Evolutionary conservation across 768 basidiomycete species (phyloP).

Genomic region (button mushroom (Agaricus bisporus)): DNA sequence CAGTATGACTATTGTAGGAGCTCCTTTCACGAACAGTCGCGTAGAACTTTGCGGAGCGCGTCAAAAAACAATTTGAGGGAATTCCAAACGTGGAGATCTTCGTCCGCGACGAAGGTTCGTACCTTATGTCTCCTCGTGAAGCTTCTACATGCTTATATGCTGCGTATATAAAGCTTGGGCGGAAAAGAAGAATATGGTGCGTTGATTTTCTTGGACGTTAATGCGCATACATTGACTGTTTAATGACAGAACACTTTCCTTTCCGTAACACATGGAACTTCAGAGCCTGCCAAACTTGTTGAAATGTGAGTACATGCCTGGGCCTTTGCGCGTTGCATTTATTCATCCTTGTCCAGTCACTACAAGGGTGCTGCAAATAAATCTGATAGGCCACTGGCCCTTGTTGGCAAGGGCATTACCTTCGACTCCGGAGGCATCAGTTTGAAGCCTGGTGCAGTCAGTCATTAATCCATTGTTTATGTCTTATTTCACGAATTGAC

Average conservation of each 20-base stretch:
- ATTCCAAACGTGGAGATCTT: conserved; percentile 63
- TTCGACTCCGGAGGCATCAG: conserved; percentile 89
- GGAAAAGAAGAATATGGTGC: conserved; percentile 74
- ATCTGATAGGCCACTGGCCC: conserved; percentile 55
- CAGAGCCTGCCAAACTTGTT: conserved; percentile 81
- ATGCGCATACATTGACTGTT: background rate
- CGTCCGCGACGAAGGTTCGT: conserved; percentile 67
- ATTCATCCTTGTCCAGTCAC: conserved; percentile 38
- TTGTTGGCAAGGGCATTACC: conserved; percentile 87
- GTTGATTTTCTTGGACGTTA: background rate
- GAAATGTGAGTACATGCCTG: conserved; percentile 53
- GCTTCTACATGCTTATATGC: background rate
- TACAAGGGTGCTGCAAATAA: conserved; percentile 69
- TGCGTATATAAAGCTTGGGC: conserved; percentile 58
- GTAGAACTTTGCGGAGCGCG: conserved; percentile 66
- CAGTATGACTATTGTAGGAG: background rate
- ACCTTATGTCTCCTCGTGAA: background rate
- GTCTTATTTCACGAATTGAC: background rate
- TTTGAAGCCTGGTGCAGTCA: conserved; percentile 66
- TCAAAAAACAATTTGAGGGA: conserved; percentile 58
- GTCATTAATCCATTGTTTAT: conserved; percentile 17
- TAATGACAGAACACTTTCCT: conserved; percentile 71
- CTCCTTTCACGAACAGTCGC: background rate
- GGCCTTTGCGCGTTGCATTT: background rate
- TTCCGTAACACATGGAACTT: conserved; percentile 76